phyloP scores from a whole-genome alignment of 352 stramenopile species.

The Phytophthora melonis region DNA sequence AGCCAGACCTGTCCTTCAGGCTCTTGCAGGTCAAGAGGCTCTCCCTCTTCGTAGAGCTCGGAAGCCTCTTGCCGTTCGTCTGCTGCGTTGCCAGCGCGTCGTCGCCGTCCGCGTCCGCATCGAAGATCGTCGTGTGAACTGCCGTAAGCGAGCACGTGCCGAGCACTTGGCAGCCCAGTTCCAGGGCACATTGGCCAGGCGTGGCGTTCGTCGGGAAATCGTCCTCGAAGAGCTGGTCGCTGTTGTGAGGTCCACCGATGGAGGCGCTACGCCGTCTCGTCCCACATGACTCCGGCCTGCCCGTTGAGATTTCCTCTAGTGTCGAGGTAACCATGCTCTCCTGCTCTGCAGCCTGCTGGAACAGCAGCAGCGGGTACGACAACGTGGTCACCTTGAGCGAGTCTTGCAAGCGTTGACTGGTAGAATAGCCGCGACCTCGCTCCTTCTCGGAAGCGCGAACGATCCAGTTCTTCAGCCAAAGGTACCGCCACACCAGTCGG shows the following conservation, averaged over 20 bases:
- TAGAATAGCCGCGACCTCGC: constrained; percentile 68
- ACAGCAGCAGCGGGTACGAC: constrained; percentile 73
- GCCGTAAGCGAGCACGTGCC: constrained; percentile 65
- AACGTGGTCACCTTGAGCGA: constrained; percentile 76
- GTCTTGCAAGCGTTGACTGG: constrained; percentile 72
- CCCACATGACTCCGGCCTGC: constrained; percentile 9
- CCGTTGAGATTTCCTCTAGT: constrained; percentile 61
- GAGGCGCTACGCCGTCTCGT: constrained; percentile 5
- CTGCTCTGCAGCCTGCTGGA: constrained; percentile 79
- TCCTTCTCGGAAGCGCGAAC: constrained; percentile 80
- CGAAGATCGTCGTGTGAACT: constrained; percentile 40
- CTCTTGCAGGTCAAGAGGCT: constrained; percentile 70
- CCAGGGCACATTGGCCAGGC: constrained; percentile 71
- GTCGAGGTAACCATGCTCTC: constrained; percentile 75
- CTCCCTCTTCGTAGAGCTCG: constrained; percentile 27
- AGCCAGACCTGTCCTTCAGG: constrained; percentile 67
- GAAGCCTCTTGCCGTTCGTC: constrained; percentile 33
- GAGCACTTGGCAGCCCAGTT: constrained; percentile 73
- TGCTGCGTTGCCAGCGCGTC: constrained; percentile 15
- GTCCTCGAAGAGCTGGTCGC: constrained; percentile 66
- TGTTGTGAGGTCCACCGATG: constrained; percentile 12
- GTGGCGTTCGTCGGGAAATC: constrained; percentile 79
- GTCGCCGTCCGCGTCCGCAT: constrained; percentile 24
- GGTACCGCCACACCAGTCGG: constrained; percentile 81
- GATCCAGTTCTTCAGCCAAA: constrained; percentile 91